These are phyloP conservation scores for Ascodesmis nigricans DNA, from an alignment of 495 filamentous ascomycete genomes.

Conservation along the genomic window DNA sequence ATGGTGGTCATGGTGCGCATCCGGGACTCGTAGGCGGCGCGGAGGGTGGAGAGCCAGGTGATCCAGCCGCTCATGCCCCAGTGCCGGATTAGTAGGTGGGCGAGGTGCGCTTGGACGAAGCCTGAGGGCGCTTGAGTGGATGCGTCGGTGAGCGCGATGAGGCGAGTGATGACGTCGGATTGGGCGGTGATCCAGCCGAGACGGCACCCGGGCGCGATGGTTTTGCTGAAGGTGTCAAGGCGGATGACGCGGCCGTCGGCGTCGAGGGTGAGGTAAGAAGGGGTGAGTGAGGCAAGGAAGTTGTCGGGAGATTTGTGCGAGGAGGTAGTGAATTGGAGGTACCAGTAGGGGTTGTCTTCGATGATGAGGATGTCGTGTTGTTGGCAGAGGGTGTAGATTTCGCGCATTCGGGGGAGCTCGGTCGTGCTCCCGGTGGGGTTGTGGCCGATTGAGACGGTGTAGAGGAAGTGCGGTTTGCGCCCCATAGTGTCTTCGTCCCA, in stretches of 20 bases:
- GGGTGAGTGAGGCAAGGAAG: constrained; percentile 69
- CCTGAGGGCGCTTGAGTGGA: constrained; percentile 67
- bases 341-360: constrained; percentile 95
- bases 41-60: constrained; percentile 63
- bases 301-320: constrained; percentile 14
- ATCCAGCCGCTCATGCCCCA: constrained; percentile 81
- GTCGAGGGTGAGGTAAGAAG: constrained; percentile 50
- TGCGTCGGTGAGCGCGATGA: constrained; percentile 43
- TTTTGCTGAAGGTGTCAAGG: constrained; percentile 66
- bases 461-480: constrained; percentile 61
- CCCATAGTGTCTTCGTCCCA: constrained; percentile 54
- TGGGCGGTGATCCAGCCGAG: constrained; percentile 72
- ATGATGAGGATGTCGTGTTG: constrained; percentile 78
- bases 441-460: constrained; percentile 82
- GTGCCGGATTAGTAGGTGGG: constrained; percentile 40
- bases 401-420: constrained; percentile 44
- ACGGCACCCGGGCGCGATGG: constrained; percentile 57
- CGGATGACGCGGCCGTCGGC: constrained; percentile 57
- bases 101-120: constrained; percentile 65
- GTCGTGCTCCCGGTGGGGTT: constrained; percentile 69
- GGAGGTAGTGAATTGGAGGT: constrained; percentile 43
- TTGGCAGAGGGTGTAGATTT: constrained; percentile 60
- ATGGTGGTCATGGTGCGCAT: constrained; percentile 53
- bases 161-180: constrained; percentile 49
- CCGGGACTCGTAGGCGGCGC: constrained; percentile 58